Evolutionary conservation across 805 yeast genomes (phyloP).

Genomic region (Saturnispora mendoncae): DNA sequence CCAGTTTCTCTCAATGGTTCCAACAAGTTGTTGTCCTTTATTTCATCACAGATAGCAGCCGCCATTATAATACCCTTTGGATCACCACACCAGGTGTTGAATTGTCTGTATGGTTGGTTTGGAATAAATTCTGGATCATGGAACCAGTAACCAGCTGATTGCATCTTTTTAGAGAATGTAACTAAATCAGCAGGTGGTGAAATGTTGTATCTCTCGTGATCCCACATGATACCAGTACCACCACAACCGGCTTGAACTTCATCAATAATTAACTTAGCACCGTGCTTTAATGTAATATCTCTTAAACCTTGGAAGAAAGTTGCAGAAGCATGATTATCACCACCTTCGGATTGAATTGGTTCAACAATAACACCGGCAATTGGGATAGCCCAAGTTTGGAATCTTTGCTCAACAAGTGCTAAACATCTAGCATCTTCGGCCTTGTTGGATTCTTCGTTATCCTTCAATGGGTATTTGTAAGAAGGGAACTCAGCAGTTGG

Average conservation of each 20-base stretch:
- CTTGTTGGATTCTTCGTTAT: slow-evolving; percentile 72
- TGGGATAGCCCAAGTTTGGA: slow-evolving; percentile 61
- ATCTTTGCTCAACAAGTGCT: slow-evolving; percentile 60
- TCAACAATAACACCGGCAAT: slow-evolving; percentile 86
- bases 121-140: slow-evolving; percentile 67
- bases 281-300: slow-evolving; percentile 62
- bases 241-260: slow-evolving; percentile 91
- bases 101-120: slow-evolving; percentile 74
- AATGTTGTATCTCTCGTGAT: slow-evolving; percentile 76
- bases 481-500: slow-evolving; percentile 90
- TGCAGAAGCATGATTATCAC: slow-evolving; percentile 78
- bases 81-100: slow-evolving; percentile 93
- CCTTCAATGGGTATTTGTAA: slow-evolving; percentile 67
- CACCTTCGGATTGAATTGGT: slow-evolving; percentile 90
- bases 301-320: slow-evolving; percentile 77
- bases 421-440: slow-evolving; percentile 79
- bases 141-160: slow-evolving; percentile 82
- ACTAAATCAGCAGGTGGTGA: slow-evolving; percentile 74
- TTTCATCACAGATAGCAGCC: slow-evolving; percentile 61
- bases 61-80: slow-evolving; percentile 74
- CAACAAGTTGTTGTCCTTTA: slow-evolving; percentile 50
- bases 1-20: slow-evolving; percentile 54
- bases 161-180: slow-evolving; percentile 83
- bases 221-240: slow-evolving; percentile 82
- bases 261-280: slow-evolving; percentile 66